Evolutionary conservation across 1,139 yeast species (phyloP).

Genomic region (Kodamaea derodonti): DNA sequence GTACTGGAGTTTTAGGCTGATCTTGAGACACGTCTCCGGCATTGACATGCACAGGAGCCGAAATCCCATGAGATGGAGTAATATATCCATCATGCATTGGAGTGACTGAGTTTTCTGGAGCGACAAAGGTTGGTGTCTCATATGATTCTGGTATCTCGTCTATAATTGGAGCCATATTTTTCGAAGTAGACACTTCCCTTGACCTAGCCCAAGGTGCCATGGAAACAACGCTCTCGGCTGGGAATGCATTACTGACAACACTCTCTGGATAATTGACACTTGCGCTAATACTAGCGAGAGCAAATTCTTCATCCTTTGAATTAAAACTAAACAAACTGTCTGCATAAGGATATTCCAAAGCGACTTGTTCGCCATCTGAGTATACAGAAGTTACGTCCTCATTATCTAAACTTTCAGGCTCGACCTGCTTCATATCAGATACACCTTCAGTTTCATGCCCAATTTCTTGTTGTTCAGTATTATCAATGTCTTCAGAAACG

Average conservation of each 20-base stretch:
- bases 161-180: too few species aligned
- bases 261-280: not conserved
- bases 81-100: too few species aligned
- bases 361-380: constrained; percentile 4
- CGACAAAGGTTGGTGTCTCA: too few species aligned
- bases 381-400: constrained; percentile 4
- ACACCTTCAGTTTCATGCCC: not conserved
- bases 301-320: not conserved
- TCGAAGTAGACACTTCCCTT: too few species aligned
- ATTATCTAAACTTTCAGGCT: not conserved
- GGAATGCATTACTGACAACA: not conserved
- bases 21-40: too few species aligned
- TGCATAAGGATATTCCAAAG: constrained; percentile 5
- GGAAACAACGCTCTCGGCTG: not conserved
- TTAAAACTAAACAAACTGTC: constrained; percentile 9
- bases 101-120: too few species aligned
- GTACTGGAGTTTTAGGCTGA: too few species aligned
- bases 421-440: too few species aligned
- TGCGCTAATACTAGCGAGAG: not conserved
- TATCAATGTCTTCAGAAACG: not conserved
- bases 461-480: not conserved
- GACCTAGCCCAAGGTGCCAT: not conserved
- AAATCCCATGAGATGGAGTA: too few species aligned
- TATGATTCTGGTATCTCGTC: too few species aligned
- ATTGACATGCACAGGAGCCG: too few species aligned